These are phyloP conservation scores for Suillus subalutaceus DNA, from an alignment of 768 basidiomycete species.

Conservation along the genomic window DNA sequence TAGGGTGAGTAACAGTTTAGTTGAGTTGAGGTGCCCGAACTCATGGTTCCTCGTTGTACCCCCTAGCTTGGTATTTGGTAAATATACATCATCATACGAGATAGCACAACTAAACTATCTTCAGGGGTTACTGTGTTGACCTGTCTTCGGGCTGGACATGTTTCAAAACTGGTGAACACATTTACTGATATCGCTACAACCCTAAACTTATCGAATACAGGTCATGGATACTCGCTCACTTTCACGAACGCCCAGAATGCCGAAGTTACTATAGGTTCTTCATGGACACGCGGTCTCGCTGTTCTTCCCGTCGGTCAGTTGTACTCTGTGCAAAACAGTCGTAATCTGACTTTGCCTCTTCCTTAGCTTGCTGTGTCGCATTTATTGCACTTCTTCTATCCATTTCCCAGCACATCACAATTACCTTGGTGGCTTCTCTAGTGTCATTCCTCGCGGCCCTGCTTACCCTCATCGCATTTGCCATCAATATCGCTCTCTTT, in stretches of 20 bases:
- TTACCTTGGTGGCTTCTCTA: constrained; percentile 47
- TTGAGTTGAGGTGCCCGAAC: constrained; percentile 2
- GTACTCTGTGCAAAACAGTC: background rate
- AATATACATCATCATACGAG: constrained; percentile 13
- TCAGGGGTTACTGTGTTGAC: constrained; percentile 67
- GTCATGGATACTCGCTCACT: constrained; percentile 57
- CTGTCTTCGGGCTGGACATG: constrained; percentile 44
- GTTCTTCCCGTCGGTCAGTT: constrained; percentile 74
- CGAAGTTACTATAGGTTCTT: constrained; percentile 45
- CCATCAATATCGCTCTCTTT: constrained; percentile 76
- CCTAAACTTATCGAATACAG: constrained; percentile 30
- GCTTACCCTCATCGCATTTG: constrained; percentile 72
- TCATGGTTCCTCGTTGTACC: constrained; percentile 12
- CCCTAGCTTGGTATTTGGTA: constrained; percentile 74
- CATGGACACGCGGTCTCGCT: constrained; percentile 76
- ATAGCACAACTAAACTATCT: constrained; percentile 14
- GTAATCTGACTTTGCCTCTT: background rate
- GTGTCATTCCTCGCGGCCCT: constrained; percentile 68
- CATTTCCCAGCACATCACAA: constrained; percentile 56
- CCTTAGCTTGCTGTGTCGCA: constrained; percentile 51
- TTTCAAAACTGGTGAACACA: constrained; percentile 43
- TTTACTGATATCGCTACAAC: background rate
- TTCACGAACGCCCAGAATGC: constrained; percentile 41
- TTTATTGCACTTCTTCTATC: constrained; percentile 67
- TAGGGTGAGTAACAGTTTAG: constrained; percentile 48